Conservation (phyloP, 169 alveolate genomes). For the Toxoplasma gondii region DNA sequence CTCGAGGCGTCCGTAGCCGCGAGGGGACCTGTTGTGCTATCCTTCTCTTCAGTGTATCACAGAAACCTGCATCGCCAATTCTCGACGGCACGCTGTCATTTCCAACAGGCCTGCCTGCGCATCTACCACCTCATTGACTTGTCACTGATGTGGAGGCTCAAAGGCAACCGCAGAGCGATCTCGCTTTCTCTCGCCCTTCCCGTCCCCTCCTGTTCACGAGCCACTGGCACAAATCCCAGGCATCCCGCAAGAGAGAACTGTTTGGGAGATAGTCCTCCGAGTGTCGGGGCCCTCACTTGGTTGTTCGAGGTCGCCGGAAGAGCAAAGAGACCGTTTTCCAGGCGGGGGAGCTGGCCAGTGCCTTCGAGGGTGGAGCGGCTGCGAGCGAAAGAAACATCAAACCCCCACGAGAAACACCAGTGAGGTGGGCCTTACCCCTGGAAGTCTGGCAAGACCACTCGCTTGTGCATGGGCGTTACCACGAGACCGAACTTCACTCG, state of each 20-base stretch:
- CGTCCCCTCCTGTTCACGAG: neutral
- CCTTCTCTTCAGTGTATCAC: too few species aligned
- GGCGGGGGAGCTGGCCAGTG: constrained; percentile 53
- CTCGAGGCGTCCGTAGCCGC: too few species aligned
- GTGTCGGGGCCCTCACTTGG: neutral
- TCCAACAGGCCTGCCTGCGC: too few species aligned
- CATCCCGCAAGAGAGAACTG: neutral
- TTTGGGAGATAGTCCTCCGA: neutral
- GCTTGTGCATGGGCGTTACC: too few species aligned
- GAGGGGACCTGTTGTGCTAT: too few species aligned
- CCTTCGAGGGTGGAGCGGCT: constrained; percentile 41
- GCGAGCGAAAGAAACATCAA: neutral
- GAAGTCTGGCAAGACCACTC: neutral
- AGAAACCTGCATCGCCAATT: too few species aligned
- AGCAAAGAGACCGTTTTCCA: constrained; percentile 30
- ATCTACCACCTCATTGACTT: too few species aligned
- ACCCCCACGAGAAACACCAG: neutral
- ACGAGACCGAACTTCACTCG: too few species aligned
- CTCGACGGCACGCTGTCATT: too few species aligned
- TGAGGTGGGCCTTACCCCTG: neutral
- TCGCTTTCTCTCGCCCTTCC: neutral
- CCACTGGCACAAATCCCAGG: neutral
- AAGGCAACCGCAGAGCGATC: neutral
- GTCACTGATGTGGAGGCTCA: too few species aligned
- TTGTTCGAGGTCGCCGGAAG: neutral